A percentile compares a stretch with the other conserved stretches of the same genome.
These are phyloP conservation scores for Tripterygium wilfordii DNA, from an alignment of 177 flowering plant genomes.

Conservation along the genomic window DNA sequence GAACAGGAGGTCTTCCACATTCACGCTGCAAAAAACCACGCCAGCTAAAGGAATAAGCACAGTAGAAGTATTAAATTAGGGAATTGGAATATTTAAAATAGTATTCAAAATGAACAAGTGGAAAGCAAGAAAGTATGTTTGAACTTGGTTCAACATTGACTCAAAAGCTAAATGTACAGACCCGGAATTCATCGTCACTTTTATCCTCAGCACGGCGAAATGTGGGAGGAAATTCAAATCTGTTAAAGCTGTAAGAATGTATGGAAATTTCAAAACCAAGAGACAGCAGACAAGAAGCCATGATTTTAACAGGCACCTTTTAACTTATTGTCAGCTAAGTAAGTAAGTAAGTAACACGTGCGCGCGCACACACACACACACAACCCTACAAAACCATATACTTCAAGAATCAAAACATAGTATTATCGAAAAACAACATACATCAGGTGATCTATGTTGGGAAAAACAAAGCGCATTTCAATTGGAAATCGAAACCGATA, in stretches of 20 bases:
- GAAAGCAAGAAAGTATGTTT: too few species aligned
- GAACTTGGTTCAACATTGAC: too few species aligned
- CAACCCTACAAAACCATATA: too few species aligned
- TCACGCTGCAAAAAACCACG: constrained; percentile 62
- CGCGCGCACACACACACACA: too few species aligned
- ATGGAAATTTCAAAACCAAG: constrained; percentile 4
- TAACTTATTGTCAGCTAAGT: too few species aligned
- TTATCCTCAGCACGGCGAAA: constrained; percentile 82
- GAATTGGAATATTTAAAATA: too few species aligned
- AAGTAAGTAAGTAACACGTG: too few species aligned
- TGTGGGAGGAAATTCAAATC: constrained; percentile 91
- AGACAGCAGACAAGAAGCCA: constrained; percentile 3
- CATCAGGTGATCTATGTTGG: constrained; percentile 95
- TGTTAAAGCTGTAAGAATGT: constrained; percentile 67
- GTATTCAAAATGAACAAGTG: too few species aligned
- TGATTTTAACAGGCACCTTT: neutral
- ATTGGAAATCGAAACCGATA: constrained; percentile 92
- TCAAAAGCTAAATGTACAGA: constrained; percentile 22
- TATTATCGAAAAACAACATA: constrained; percentile 26
- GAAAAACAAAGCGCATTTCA: constrained; percentile 91
- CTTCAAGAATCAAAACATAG: neutral
- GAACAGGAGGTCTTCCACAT: constrained; percentile 85
- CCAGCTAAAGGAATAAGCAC: constrained; percentile 5
- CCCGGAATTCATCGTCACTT: constrained; percentile 81
- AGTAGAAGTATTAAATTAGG: neutral